Conservation (phyloP, 2,329 filamentous ascomycete genomes). For the Cryphonectria carpinicola region DNA sequence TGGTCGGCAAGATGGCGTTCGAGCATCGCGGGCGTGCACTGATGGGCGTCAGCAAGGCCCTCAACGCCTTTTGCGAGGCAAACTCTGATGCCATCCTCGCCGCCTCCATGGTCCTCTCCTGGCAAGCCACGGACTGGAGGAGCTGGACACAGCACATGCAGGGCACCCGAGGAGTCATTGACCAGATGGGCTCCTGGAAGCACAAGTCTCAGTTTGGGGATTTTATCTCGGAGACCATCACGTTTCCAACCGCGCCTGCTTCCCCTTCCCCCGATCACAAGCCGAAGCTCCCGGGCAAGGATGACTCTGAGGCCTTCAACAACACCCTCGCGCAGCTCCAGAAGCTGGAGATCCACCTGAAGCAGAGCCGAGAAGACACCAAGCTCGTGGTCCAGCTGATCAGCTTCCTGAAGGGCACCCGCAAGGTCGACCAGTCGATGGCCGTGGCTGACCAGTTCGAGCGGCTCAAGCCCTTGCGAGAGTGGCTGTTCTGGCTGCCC, state of each 20-base stretch:
- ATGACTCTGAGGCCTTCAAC: slow-evolving; percentile 71
- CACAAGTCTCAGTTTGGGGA: slow-evolving; percentile 85
- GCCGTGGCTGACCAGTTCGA: slow-evolving; percentile 86
- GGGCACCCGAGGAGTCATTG: slow-evolving; percentile 86
- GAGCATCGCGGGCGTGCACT: slow-evolving; percentile 86
- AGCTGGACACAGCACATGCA: slow-evolving; percentile 93
- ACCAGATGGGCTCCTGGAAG: slow-evolving; percentile 90
- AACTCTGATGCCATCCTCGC: slow-evolving; percentile 92
- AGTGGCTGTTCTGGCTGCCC: slow-evolving; percentile 96
- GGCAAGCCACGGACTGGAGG: slow-evolving; percentile 96
- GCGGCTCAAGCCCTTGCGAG: slow-evolving; percentile 82
- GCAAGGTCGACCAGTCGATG: slow-evolving; percentile 70
- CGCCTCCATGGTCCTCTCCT: slow-evolving; percentile 87
- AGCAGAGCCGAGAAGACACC: slow-evolving; percentile 70
- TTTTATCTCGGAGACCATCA: slow-evolving; percentile 79
- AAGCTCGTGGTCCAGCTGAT: slow-evolving; percentile 71
- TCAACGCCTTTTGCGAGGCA: slow-evolving; percentile 79
- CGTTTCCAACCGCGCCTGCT: slow-evolving; percentile 68
- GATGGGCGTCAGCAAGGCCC: slow-evolving; percentile 85
- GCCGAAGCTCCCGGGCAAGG: slow-evolving; percentile 66
- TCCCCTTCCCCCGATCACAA: slow-evolving; percentile 66
- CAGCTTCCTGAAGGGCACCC: slow-evolving; percentile 72
- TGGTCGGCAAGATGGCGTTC: slow-evolving; percentile 86
- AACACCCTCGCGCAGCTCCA: slow-evolving; percentile 69
- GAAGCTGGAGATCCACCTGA: slow-evolving; percentile 69